phyloP scores from a whole-genome alignment of 192 early-diverging fungal genomes.

The Podila epigama region DNA sequence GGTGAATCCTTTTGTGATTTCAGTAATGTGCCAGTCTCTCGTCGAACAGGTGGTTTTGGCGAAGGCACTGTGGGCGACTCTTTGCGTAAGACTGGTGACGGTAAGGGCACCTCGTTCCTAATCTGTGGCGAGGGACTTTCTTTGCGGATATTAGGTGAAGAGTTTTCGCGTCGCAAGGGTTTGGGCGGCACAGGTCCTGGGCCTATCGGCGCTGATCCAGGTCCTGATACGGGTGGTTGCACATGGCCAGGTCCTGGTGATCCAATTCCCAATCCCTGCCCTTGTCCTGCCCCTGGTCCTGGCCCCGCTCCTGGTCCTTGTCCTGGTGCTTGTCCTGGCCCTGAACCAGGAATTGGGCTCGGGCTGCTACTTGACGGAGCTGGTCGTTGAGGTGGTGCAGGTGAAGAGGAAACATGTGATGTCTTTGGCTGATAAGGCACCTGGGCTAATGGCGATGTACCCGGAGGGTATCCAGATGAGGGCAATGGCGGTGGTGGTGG shows the following conservation, averaged over 20 bases:
- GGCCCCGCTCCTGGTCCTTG: constrained; percentile 18
- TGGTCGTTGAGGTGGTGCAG: not conserved
- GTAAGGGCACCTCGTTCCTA: constrained; percentile 25
- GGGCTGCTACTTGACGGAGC: not conserved
- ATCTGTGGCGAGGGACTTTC: constrained; percentile 23
- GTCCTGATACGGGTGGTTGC: not conserved
- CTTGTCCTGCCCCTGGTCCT: constrained; percentile 9
- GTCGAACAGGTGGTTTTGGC: constrained; percentile 31
- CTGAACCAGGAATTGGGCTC: not conserved
- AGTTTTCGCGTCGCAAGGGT: constrained; percentile 29
- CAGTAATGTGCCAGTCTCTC: constrained; percentile 28
- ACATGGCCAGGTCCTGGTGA: too few relatives aligned
- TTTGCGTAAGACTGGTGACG: constrained; percentile 23
- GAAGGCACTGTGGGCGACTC: constrained; percentile 6
- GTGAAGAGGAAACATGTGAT: not conserved
- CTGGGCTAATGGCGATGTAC: too few relatives aligned
- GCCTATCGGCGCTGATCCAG: constrained; percentile 6
- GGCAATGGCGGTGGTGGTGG: constrained; percentile 1
- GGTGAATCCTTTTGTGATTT: constrained; percentile 39
- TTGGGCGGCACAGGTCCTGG: constrained; percentile 16
- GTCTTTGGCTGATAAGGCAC: not conserved
- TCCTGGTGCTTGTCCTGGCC: constrained; percentile 1
- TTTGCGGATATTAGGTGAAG: constrained; percentile 26
- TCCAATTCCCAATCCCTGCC: not conserved
- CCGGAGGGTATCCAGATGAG: not conserved